Conservation (phyloP, 352 stramenopile genomes). For the Phytophthora sp. region DNA sequence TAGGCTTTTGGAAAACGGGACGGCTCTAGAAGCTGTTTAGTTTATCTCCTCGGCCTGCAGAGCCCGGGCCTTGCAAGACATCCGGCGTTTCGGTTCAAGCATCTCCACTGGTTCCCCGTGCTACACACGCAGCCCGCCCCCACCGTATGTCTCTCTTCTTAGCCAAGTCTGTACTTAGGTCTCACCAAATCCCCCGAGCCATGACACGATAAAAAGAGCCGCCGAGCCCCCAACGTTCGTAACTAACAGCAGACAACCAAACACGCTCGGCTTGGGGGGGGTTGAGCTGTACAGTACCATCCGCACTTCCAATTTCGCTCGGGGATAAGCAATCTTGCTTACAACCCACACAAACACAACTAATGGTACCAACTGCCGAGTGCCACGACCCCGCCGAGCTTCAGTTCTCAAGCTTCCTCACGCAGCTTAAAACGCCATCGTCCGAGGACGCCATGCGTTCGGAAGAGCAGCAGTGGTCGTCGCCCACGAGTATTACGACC, state of each 20-base stretch:
- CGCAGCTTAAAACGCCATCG: slow-evolving; percentile 42
- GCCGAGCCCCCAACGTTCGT: slow-evolving; percentile 25
- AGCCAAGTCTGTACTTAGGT: slow-evolving; percentile 39
- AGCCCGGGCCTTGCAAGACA: slow-evolving; percentile 33
- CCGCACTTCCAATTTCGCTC: slow-evolving; percentile 40
- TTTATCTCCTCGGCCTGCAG: slow-evolving; percentile 34
- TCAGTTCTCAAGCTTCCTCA: slow-evolving; percentile 54
- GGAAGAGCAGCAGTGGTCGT: slow-evolving; percentile 36
- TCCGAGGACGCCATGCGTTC: slow-evolving; percentile 30
- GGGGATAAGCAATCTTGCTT: slow-evolving; percentile 42
- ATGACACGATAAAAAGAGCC: slow-evolving; percentile 26
- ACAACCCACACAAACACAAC: slow-evolving; percentile 11
- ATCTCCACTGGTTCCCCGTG: slow-evolving; percentile 35
- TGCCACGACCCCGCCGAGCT: slow-evolving; percentile 23
- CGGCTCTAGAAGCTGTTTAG: slow-evolving; percentile 11
- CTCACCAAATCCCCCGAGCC: slow-evolving; percentile 25
- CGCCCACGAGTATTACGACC: slow-evolving; percentile 38
- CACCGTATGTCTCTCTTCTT: slow-evolving; percentile 40
- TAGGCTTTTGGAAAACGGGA: slow-evolving; percentile 21
- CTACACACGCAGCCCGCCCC: slow-evolving; percentile 36
- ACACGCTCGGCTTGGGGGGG: slow-evolving; percentile 22
- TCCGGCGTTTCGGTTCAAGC: slow-evolving; percentile 37
- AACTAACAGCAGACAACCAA: slow-evolving; percentile 33
- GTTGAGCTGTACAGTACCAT: slow-evolving; percentile 20
- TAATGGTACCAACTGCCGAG: slow-evolving; percentile 32